Conservation (phyloP, 805 yeast genomes). For the Priceomyces castillae region DNA sequence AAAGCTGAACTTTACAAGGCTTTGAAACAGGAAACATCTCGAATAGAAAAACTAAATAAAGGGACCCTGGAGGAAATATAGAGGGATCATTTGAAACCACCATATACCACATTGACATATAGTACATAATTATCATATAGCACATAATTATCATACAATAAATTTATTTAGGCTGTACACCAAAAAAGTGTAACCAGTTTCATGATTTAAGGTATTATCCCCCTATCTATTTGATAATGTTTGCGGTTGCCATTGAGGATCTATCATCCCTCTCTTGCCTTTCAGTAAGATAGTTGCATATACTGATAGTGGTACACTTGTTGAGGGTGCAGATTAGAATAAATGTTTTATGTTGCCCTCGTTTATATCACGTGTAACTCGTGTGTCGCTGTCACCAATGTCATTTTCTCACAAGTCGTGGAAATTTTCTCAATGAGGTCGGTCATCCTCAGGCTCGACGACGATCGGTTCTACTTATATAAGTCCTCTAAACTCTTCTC, state of each 20-base stretch:
- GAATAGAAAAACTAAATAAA: slow-evolving; percentile 16
- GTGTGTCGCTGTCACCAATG: slow-evolving; percentile 1
- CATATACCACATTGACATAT: too few species aligned
- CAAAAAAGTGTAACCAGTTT: too few species aligned
- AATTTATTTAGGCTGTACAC: too few species aligned
- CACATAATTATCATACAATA: too few species aligned
- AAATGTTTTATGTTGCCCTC: background rate
- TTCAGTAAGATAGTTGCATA: too few species aligned
- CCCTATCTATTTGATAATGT: too few species aligned
- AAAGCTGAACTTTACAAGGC: slow-evolving; percentile 49
- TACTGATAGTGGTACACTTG: too few species aligned
- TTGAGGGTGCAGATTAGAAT: background rate
- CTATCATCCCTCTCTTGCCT: too few species aligned
- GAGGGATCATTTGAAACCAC: slow-evolving; percentile 1
- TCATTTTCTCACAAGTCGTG: slow-evolving; percentile 8
- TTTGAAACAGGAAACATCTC: slow-evolving; percentile 48
- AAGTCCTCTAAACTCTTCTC: slow-evolving; percentile 11
- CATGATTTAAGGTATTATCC: too few species aligned
- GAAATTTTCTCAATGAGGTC: slow-evolving; percentile 1
- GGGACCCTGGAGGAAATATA: slow-evolving; percentile 9
- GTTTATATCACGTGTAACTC: background rate
- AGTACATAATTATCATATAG: background rate
- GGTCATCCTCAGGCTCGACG: background rate
- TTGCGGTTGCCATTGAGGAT: too few species aligned
- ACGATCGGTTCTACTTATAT: background rate